Evolutionary conservation across 192 early-diverging fungal species (phyloP).

Genomic region (Martensiomyces pterosporus): DNA sequence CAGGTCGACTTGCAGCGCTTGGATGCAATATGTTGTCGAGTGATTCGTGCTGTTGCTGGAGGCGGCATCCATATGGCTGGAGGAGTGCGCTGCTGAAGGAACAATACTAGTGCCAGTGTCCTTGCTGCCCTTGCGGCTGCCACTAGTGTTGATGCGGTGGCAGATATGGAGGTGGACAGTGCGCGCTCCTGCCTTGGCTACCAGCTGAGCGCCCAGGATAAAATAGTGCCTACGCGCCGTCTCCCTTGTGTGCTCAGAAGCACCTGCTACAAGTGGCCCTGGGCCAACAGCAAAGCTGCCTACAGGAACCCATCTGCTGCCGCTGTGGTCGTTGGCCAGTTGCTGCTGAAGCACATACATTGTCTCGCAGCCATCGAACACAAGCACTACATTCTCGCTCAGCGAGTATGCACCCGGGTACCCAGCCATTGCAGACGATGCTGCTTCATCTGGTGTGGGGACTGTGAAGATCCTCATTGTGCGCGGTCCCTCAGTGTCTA

Average conservation of each 20-base stretch:
- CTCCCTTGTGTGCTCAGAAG: constrained; percentile 1
- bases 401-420: constrained; percentile 29
- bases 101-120: not conserved
- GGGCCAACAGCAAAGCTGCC: constrained; percentile 29
- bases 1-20: constrained; percentile 23
- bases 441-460: constrained; percentile 9
- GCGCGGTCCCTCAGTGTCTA: not conserved
- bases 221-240: constrained; percentile 19
- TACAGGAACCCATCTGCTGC: constrained; percentile 10
- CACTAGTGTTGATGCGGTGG: constrained; percentile 7
- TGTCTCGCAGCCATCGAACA: constrained; percentile 34
- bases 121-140: constrained; percentile 3
- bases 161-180: constrained; percentile 28
- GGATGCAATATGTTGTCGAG: constrained; percentile 21
- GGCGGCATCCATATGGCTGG: too few relatives aligned
- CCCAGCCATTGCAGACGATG: constrained; percentile 15
- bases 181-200: not conserved
- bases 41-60: not conserved
- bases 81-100: not conserved
- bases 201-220: constrained; percentile 21
- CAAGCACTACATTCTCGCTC: constrained; percentile 7
- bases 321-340: not conserved
- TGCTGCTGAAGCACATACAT: constrained; percentile 24
- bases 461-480: constrained; percentile 24
- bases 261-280: constrained; percentile 28